These are phyloP conservation scores for Solanum etuberosum DNA, from an alignment of 257 asterid species.

Conservation along the genomic window DNA sequence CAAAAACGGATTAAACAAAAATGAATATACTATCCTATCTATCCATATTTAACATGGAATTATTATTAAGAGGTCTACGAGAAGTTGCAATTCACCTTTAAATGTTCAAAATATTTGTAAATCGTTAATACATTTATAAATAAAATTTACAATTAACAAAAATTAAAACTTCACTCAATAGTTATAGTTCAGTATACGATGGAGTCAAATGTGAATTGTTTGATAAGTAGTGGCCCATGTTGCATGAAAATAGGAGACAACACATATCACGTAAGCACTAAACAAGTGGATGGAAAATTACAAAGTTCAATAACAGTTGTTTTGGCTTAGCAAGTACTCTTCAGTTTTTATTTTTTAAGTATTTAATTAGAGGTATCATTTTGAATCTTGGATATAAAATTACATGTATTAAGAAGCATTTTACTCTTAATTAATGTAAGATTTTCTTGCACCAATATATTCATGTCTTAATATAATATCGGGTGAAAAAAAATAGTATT, in stretches of 20 bases:
- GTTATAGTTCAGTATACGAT: not conserved
- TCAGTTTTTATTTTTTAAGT: no score
- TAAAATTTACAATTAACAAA: not conserved
- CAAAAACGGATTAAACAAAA: no score
- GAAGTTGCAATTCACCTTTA: not conserved
- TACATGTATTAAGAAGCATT: not conserved
- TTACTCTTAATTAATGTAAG: no score
- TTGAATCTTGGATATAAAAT: no score
- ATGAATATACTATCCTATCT: no score
- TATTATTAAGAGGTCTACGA: no score
- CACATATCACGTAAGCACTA: not conserved
- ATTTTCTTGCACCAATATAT: not conserved
- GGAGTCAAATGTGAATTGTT: not conserved
- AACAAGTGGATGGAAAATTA: not conserved
- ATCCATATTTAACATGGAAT: no score
- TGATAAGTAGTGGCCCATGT: not conserved
- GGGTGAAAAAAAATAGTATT: no score
- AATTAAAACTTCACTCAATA: not conserved
- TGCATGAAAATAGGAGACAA: not conserved
- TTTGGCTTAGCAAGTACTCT: not conserved
- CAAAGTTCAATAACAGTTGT: not conserved
- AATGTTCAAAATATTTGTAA: no score
- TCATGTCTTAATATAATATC: no score
- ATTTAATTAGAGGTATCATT: no score
- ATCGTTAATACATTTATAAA: no score